A percentile compares a stretch with the other conserved stretches of the same genome.
phyloP scores from a whole-genome alignment of 1,284 basidiomycete species.

The Sphaerobolus stellatus region DNA sequence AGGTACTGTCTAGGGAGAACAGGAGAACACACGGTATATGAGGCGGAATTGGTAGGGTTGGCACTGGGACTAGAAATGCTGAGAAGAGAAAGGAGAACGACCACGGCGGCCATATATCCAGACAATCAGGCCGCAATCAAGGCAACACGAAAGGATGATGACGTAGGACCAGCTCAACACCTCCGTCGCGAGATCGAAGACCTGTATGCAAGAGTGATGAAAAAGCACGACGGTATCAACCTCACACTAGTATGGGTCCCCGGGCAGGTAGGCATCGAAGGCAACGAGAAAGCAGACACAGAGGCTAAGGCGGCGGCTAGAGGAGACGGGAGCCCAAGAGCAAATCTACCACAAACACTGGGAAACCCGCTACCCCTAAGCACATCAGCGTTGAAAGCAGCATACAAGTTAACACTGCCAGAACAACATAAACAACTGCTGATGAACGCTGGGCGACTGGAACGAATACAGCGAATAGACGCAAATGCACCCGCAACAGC shows the following conservation, averaged over 20 bases:
- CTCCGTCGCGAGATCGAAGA: neutral
- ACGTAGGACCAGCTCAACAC: neutral
- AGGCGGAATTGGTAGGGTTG: too few relatives aligned
- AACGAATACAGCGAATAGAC: neutral
- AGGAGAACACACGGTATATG: too few relatives aligned
- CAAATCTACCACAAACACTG: neutral
- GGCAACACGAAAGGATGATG: too few relatives aligned
- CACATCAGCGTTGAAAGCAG: neutral
- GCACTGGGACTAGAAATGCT: too few relatives aligned
- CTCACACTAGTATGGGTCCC: neutral
- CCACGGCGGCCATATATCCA: too few relatives aligned
- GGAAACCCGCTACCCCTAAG: neutral
- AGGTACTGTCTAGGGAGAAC: too few relatives aligned
- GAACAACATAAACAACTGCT: neutral
- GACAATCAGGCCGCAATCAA: too few relatives aligned
- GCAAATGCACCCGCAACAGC: neutral
- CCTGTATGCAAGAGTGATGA: too few relatives aligned
- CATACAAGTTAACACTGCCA: neutral
- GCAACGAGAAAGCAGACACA: neutral
- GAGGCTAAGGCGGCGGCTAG: neutral
- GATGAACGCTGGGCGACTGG: neutral
- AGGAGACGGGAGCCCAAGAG: neutral
- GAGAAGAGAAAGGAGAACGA: too few relatives aligned
- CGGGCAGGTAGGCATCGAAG: neutral
- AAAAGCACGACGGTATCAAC: too few relatives aligned